Percentiles rank a stretch among this genome's conserved stretches.
phyloP scores from a whole-genome alignment of 768 basidiomycete genomes.

The Lactarius vividus region DNA sequence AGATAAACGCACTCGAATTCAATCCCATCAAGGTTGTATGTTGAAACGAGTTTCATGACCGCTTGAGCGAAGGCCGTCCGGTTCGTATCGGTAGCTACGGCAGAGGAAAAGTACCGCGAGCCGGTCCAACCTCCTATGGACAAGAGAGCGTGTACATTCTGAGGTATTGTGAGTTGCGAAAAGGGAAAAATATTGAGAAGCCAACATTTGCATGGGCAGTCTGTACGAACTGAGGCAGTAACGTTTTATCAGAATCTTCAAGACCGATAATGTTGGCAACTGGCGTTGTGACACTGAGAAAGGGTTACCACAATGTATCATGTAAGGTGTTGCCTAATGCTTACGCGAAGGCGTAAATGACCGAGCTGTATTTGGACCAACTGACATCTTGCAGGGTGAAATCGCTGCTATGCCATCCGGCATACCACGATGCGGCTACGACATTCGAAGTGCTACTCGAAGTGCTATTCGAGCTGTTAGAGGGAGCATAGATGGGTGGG shows the following conservation, averaged over 20 bases:
- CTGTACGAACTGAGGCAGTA: conserved; percentile 57
- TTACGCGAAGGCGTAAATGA: conserved; percentile 69
- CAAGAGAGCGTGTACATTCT: conserved; percentile 56
- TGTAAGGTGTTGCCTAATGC: conserved; percentile 22
- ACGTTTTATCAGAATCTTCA: conserved; percentile 42
- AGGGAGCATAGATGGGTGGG: background rate
- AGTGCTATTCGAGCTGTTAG: background rate
- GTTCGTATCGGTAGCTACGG: conserved; percentile 53
- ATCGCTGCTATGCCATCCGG: conserved; percentile 55
- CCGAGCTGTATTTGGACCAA: conserved; percentile 66
- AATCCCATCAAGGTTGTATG: conserved; percentile 58
- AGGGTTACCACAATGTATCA: background rate
- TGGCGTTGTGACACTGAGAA: conserved; percentile 36
- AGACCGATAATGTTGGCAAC: conserved; percentile 36
- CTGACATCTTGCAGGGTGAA: conserved; percentile 54
- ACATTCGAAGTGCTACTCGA: background rate
- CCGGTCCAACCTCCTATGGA: conserved; percentile 75
- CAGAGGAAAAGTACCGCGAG: conserved; percentile 57
- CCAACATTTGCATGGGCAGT: conserved; percentile 40
- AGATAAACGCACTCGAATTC: conserved; percentile 38
- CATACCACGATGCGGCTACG: conserved; percentile 61
- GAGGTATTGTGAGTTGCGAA: conserved; percentile 6
- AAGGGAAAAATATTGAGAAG: background rate
- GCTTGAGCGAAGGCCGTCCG: conserved; percentile 66
- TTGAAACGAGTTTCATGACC: conserved; percentile 44